Conservation (phyloP, 805 yeast genomes). For the Yamadazyma laniorum region DNA sequence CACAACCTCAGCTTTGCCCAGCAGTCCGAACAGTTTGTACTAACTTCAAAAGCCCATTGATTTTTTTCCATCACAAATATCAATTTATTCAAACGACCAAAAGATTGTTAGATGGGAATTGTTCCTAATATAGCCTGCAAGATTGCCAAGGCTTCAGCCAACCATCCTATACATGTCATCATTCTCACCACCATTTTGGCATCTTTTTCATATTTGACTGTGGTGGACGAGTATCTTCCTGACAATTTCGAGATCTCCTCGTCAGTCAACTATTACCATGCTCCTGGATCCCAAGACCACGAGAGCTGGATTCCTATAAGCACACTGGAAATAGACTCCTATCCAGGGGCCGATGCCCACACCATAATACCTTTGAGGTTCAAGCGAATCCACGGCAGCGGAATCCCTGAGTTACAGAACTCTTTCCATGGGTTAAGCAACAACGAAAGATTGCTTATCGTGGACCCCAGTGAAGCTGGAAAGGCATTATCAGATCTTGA, state of each 20-base stretch:
- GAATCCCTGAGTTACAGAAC: conserved; percentile 41
- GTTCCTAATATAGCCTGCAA: conserved; percentile 7
- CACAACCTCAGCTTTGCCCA: not conserved
- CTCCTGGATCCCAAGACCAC: conserved; percentile 33
- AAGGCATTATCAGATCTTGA: conserved; percentile 23
- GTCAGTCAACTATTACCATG: conserved; percentile 31
- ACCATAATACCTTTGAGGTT: conserved; percentile 59
- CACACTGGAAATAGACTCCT: conserved; percentile 30
- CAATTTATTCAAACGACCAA: not conserved
- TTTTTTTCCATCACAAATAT: not conserved
- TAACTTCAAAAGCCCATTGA: no score
- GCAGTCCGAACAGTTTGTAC: no score
- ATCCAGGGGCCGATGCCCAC: conserved; percentile 44
- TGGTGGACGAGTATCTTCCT: conserved; percentile 64
- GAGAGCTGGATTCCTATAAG: conserved; percentile 50
- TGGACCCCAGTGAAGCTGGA: conserved; percentile 28
- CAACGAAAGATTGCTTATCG: conserved; percentile 43
- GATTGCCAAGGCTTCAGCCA: conserved; percentile 62
- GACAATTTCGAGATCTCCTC: conserved; percentile 31
- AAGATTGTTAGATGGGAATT: conserved; percentile 2
- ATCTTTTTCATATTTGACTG: conserved; percentile 74
- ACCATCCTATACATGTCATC: conserved; percentile 83
- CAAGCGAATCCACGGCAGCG: conserved; percentile 41
- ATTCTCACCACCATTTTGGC: conserved; percentile 70
- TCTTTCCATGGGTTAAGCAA: conserved; percentile 40